phyloP scores from a whole-genome alignment of 192 early-diverging fungal genomes.

The Gryganskiella cystojenkinii region DNA sequence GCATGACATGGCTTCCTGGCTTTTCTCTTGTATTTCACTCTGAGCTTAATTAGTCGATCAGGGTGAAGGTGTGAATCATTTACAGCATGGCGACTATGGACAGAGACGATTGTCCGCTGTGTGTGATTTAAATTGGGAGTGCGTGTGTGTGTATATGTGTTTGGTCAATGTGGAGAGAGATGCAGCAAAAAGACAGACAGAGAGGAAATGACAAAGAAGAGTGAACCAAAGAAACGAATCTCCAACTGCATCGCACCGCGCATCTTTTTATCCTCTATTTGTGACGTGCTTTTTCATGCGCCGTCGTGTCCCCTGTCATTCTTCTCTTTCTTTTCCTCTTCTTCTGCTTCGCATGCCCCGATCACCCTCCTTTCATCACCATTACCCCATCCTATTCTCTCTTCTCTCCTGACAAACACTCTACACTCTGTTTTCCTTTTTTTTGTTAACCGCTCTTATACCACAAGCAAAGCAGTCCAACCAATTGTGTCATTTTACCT shows the following conservation, averaged over 20 bases:
- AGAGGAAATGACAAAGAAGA: too few relatives aligned
- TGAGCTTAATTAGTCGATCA: too few relatives aligned
- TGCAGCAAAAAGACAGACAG: neutral
- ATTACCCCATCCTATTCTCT: neutral
- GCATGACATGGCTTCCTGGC: neutral
- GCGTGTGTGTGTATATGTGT: neutral
- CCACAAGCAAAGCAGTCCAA: too few relatives aligned
- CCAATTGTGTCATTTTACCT: neutral
- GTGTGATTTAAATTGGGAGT: neutral
- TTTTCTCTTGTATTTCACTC: too few relatives aligned
- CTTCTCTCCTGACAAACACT: neutral
- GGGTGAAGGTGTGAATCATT: neutral
- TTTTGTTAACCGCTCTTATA: too few relatives aligned
- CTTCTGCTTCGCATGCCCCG: neutral
- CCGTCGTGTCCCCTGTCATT: neutral
- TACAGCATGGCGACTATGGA: constrained; percentile 23
- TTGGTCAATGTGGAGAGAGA: too few relatives aligned
- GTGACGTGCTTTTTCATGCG: neutral
- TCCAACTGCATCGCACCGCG: neutral
- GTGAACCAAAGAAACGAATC: too few relatives aligned
- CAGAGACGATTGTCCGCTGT: neutral
- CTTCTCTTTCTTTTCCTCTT: neutral
- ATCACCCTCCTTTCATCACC: neutral
- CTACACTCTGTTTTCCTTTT: too few relatives aligned
- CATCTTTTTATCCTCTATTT: neutral